Evolutionary conservation across 163 green algal genomes (phyloP).

Genomic region (Coccomyxa subellipsoidea): DNA sequence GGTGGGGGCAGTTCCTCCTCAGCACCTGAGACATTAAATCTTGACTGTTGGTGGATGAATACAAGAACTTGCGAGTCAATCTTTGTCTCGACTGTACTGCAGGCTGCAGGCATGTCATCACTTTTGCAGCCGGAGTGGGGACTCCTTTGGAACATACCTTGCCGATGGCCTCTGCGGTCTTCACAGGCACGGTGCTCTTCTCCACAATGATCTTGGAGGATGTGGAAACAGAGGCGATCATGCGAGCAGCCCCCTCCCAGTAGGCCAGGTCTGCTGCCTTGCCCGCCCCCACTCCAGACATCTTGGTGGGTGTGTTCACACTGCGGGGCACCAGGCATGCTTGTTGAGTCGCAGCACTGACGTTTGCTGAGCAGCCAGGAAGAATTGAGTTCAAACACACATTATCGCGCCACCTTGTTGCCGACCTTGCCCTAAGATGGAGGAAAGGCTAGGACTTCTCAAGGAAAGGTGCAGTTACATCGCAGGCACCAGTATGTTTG

Average conservation of each 20-base stretch:
- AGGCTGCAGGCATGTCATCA: too few species aligned
- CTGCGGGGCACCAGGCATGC: slow-evolving; percentile 30
- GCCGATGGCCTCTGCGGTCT: slow-evolving; percentile 97
- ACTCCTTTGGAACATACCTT: too few species aligned
- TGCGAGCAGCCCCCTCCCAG: slow-evolving; percentile 94
- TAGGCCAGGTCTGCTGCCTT: slow-evolving; percentile 97
- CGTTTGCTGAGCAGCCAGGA: too few species aligned
- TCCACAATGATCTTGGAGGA: slow-evolving; percentile 95
- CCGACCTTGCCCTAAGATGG: too few species aligned
- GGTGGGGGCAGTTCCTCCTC: slow-evolving; percentile 78
- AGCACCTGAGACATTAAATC: slow-evolving; percentile 60
- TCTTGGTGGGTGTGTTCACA: slow-evolving; percentile 99
- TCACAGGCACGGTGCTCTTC: slow-evolving; percentile 98
- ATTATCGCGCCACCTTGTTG: too few species aligned
- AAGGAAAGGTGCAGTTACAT: neutral
- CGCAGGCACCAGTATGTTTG: neutral
- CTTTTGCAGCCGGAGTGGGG: too few species aligned
- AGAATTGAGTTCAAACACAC: too few species aligned
- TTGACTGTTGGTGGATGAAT: neutral
- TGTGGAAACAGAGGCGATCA: slow-evolving; percentile 87
- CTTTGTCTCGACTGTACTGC: too few species aligned
- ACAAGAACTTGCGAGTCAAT: too few species aligned
- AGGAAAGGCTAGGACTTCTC: too few species aligned
- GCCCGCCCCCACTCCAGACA: slow-evolving; percentile 88
- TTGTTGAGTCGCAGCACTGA: too few species aligned